Conservation (phyloP, 257 asterid genomes). For the Pogostemon cablin region DNA sequence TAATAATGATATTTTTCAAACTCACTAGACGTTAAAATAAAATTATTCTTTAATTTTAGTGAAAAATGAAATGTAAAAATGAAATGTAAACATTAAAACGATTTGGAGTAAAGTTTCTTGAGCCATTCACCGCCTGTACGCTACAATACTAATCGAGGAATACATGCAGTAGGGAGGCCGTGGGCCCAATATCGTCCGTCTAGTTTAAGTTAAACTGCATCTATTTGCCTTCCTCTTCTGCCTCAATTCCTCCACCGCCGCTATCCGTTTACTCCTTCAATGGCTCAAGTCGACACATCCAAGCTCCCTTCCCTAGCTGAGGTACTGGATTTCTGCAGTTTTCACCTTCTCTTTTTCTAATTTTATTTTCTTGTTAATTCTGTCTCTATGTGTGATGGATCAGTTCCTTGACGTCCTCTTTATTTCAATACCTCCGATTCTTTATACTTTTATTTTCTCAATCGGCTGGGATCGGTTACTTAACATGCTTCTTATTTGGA, state of each 20-base stretch:
- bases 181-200: too few relatives aligned
- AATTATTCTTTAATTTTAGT: too few relatives aligned
- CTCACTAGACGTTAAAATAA: too few relatives aligned
- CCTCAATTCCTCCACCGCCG: constrained; percentile 32
- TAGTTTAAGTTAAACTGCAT: too few relatives aligned
- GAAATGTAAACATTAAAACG: too few relatives aligned
- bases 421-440: constrained; percentile 5
- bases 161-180: too few relatives aligned
- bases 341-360: not conserved
- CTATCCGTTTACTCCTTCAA: constrained; percentile 28
- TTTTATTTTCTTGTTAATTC: constrained; percentile 9
- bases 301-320: constrained; percentile 54
- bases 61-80: too few relatives aligned
- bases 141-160: too few relatives aligned
- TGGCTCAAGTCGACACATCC: constrained; percentile 60
- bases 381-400: not conserved
- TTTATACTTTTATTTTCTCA: not conserved
- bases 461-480: not conserved
- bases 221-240: not conserved
- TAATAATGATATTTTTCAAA: too few relatives aligned
- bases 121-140: too few relatives aligned
- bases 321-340: constrained; percentile 39
- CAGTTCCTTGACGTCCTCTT: not conserved
- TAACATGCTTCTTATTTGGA: not conserved
- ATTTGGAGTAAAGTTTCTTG: too few relatives aligned